Conservation (phyloP, 164 flowering plant genomes). For the Liriodendron chinense region DNA sequence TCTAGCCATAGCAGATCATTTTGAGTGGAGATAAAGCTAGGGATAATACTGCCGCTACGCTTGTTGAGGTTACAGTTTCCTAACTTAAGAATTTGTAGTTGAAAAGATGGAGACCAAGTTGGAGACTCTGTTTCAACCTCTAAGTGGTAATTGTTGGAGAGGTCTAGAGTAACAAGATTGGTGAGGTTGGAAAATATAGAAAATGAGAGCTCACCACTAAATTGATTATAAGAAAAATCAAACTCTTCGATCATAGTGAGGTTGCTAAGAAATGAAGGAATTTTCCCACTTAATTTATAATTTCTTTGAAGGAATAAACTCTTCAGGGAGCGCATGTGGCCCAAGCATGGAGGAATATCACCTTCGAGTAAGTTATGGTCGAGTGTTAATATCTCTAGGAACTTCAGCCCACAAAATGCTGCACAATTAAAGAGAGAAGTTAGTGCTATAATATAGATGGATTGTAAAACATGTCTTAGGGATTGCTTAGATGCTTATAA, state of each 20-base stretch:
- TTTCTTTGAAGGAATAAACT: neutral
- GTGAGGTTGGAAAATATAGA: slow-evolving; percentile 3
- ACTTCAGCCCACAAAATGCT: neutral
- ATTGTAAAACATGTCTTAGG: no score
- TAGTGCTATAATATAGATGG: no score
- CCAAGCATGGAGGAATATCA: slow-evolving; percentile 1
- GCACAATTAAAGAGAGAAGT: neutral
- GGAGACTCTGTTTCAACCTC: neutral
- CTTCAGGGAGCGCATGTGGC: neutral
- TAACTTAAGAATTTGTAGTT: neutral
- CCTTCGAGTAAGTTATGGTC: neutral
- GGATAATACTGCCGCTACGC: neutral
- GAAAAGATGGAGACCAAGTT: slow-evolving; percentile 4
- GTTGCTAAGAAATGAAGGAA: neutral
- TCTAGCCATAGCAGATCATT: neutral
- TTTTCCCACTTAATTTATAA: neutral
- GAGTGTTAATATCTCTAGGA: neutral
- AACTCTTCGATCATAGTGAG: neutral
- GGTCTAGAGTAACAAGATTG: neutral
- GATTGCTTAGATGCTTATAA: no score
- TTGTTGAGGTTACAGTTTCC: neutral
- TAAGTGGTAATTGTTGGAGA: neutral
- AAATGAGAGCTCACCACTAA: neutral
- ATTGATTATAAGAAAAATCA: neutral
- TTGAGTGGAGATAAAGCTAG: slow-evolving; percentile 1